These are phyloP conservation scores for Melanogaster broomeanus DNA, from an alignment of 768 basidiomycete species.

Conservation along the genomic window DNA sequence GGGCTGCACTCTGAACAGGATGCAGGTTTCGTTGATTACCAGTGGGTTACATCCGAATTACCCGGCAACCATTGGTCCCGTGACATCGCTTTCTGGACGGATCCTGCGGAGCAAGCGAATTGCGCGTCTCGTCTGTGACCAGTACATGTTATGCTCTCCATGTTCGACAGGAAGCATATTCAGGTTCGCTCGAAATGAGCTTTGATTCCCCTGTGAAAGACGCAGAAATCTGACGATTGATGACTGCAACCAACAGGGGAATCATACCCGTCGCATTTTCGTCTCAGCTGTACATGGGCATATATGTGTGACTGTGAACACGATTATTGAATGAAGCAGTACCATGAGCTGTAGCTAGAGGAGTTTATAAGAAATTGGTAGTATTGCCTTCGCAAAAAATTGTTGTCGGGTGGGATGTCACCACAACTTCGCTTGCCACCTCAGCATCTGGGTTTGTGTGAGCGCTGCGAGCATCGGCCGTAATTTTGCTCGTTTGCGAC, in stretches of 20 bases:
- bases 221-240: slow-evolving; percentile 12
- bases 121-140: background rate
- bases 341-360: slow-evolving; percentile 15
- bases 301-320: background rate
- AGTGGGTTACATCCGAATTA: background rate
- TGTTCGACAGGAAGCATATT: background rate
- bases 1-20: background rate
- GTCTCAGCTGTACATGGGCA: background rate
- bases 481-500: slow-evolving; percentile 24
- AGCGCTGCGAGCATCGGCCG: slow-evolving; percentile 19
- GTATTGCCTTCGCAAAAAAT: slow-evolving; percentile 21
- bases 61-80: background rate
- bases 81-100: background rate
- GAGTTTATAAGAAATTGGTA: slow-evolving; percentile 6
- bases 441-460: slow-evolving; percentile 17
- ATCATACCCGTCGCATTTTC: background rate
- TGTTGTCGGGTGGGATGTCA: slow-evolving; percentile 22
- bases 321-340: background rate
- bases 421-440: slow-evolving; percentile 25
- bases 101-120: background rate
- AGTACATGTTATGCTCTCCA: background rate
- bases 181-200: background rate
- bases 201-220: background rate
- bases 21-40: background rate
- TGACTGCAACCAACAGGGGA: slow-evolving; percentile 2